Conservation (phyloP, 768 basidiomycete species). For the Terana coerulea region DNA sequence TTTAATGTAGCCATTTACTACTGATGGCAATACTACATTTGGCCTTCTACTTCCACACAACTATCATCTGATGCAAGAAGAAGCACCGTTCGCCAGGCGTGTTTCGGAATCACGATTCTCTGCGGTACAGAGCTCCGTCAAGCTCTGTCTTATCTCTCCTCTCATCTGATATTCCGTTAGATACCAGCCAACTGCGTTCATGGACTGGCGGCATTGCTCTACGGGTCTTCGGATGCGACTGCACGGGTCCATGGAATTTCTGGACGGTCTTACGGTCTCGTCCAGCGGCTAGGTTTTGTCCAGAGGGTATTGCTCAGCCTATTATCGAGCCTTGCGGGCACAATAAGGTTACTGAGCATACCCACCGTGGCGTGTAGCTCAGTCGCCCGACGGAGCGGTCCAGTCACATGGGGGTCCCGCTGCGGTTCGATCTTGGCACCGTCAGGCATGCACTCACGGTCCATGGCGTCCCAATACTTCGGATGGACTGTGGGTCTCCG, state of each 20-base stretch:
- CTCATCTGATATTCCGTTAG: constrained; percentile 25
- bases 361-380: too few relatives aligned
- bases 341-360: too few relatives aligned
- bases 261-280: too few relatives aligned
- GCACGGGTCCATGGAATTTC: too few relatives aligned
- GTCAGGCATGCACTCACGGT: neutral
- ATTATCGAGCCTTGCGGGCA: too few relatives aligned
- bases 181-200: constrained; percentile 4
- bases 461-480: constrained; percentile 10
- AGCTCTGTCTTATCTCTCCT: constrained; percentile 21
- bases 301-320: too few relatives aligned
- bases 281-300: too few relatives aligned
- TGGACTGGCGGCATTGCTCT: constrained; percentile 6
- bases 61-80: constrained; percentile 26
- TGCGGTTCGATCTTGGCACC: neutral
- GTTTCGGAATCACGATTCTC: constrained; percentile 22
- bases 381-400: too few relatives aligned
- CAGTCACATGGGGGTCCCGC: too few relatives aligned
- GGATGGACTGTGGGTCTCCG: constrained; percentile 4
- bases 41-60: constrained; percentile 25
- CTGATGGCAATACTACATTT: constrained; percentile 19
- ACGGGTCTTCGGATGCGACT: neutral
- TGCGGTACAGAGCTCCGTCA: constrained; percentile 20
- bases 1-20: constrained; percentile 24
- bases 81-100: constrained; percentile 19